phyloP scores from a whole-genome alignment of 257 asterid genomes.

The Lycium barbarum region DNA sequence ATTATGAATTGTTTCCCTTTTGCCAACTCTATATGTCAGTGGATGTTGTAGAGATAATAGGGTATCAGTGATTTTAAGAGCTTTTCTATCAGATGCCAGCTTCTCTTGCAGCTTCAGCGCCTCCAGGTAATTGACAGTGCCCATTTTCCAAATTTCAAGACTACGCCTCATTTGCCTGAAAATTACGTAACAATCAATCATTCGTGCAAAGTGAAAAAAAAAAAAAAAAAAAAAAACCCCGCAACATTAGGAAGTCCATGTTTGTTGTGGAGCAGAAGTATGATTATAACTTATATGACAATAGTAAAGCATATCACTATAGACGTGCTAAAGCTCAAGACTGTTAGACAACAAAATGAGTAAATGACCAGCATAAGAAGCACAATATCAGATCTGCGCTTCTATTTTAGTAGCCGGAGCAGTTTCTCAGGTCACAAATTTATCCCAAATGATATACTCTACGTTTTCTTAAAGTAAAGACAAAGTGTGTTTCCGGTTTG shows the following conservation, averaged over 20 bases:
- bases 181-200: neutral
- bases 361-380: neutral
- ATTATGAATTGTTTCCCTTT: constrained; percentile 64
- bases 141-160: constrained; percentile 69
- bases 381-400: too few relatives aligned
- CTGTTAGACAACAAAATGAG: neutral
- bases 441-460: neutral
- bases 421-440: neutral
- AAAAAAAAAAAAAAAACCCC: too few relatives aligned
- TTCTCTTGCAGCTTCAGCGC: constrained; percentile 72
- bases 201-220: neutral
- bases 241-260: neutral
- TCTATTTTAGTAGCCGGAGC: neutral
- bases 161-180: constrained; percentile 34
- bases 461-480: neutral
- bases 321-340: neutral
- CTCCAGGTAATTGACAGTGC: constrained; percentile 57
- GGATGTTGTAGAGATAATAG: constrained; percentile 74
- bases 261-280: too few relatives aligned
- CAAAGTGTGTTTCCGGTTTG: too few relatives aligned
- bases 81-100: constrained; percentile 57
- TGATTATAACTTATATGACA: too few relatives aligned
- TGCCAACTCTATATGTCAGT: constrained; percentile 79
- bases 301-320: neutral
- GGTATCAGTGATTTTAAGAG: constrained; percentile 52